phyloP scores from a whole-genome alignment of 2,329 filamentous ascomycete species.

The Phialophora verrucosa region DNA sequence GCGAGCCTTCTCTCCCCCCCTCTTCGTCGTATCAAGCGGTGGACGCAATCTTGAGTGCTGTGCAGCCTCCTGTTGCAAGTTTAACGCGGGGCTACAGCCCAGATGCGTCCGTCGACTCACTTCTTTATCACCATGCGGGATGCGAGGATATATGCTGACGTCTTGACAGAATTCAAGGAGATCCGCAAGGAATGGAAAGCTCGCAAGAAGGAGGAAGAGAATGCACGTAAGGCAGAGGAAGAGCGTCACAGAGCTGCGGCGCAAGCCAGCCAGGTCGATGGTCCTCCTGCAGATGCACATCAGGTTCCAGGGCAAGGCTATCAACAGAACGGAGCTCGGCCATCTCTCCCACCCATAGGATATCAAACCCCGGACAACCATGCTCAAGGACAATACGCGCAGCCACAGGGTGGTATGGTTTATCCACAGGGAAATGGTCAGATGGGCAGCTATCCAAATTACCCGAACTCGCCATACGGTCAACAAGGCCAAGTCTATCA shows the following conservation, averaged over 20 bases:
- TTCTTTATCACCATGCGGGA: background rate
- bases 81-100: background rate
- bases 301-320: conserved; percentile 48
- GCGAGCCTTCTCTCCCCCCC: background rate
- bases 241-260: conserved; percentile 71
- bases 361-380: conserved; percentile 67
- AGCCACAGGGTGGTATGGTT: conserved; percentile 51
- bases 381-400: conserved; percentile 67
- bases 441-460: conserved; percentile 54
- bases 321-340: conserved; percentile 58
- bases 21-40: background rate
- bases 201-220: conserved; percentile 98
- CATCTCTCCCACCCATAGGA: conserved; percentile 76
- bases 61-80: background rate
- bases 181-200: conserved; percentile 99
- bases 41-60: background rate
- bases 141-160: conserved; percentile 21
- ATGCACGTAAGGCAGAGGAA: conserved; percentile 84
- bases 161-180: conserved; percentile 85
- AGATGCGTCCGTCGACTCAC: background rate
- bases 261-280: conserved; percentile 59
- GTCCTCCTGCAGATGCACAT: conserved; percentile 52
- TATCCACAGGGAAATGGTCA: conserved; percentile 55
- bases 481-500: conserved; percentile 58
- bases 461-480: conserved; percentile 57